Conservation (phyloP, 2,329 filamentous ascomycete species). For the Curvularia eragrostidis region DNA sequence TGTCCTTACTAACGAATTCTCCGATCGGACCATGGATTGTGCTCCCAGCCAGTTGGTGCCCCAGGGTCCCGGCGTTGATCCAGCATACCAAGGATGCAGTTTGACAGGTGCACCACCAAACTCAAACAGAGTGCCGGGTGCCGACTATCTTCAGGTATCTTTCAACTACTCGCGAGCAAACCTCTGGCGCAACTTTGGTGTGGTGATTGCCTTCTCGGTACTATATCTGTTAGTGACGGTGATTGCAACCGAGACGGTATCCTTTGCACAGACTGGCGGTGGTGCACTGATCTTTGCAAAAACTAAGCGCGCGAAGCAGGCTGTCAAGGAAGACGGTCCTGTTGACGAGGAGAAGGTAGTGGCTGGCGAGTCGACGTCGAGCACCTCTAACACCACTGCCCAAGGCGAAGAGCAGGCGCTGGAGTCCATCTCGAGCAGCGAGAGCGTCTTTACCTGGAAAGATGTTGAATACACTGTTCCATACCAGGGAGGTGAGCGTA, state of each 20-base stretch:
- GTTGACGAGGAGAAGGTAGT: conserved; percentile 65
- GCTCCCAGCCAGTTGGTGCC: conserved; percentile 66
- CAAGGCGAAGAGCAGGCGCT: conserved; percentile 41
- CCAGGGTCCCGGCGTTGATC: conserved; percentile 61
- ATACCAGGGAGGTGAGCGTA: conserved; percentile 66
- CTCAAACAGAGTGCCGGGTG: conserved; percentile 59
- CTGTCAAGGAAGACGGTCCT: conserved; percentile 53
- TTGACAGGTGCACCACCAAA: conserved; percentile 64
- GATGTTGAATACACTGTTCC: conserved; percentile 72
- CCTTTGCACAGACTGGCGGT: conserved; percentile 67
- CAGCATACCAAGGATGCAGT: conserved; percentile 67
- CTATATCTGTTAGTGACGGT: conserved; percentile 77
- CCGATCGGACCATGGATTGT: conserved; percentile 64
- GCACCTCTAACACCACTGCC: conserved; percentile 30
- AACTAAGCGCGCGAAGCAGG: conserved; percentile 65
- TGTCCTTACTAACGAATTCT: conserved; percentile 71
- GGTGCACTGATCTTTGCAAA: conserved; percentile 76
- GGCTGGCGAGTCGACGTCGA: conserved; percentile 33
- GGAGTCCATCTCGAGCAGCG: conserved; percentile 47
- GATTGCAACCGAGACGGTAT: conserved; percentile 71
- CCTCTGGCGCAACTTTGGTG: conserved; percentile 77
- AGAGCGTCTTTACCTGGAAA: conserved; percentile 50
- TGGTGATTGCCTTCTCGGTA: conserved; percentile 76
- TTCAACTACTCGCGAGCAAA: conserved; percentile 65
- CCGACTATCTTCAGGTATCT: conserved; percentile 60